phyloP scores from a whole-genome alignment of 2,329 filamentous ascomycete genomes.

The Zarea fungicola region DNA sequence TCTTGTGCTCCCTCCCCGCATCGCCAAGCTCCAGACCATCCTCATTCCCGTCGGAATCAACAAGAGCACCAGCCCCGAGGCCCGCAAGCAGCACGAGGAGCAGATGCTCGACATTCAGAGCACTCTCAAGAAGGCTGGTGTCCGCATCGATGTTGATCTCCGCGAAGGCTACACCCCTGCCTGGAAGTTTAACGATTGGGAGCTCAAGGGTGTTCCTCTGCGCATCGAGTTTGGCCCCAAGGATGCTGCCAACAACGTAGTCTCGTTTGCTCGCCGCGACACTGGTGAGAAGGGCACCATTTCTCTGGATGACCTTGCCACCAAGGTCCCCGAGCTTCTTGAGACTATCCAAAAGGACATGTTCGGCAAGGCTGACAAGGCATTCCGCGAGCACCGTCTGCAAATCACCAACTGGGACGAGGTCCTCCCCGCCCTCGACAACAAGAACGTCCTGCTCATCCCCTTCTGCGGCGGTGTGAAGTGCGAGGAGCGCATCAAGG shows the following conservation, averaged over 20 bases:
- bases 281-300: slow-evolving; percentile 78
- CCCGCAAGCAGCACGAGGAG: slow-evolving; percentile 68
- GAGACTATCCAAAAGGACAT: slow-evolving; percentile 88
- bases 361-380: slow-evolving; percentile 66
- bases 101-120: slow-evolving; percentile 67
- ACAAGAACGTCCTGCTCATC: slow-evolving; percentile 88
- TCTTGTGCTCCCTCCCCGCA: slow-evolving; percentile 84
- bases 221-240: slow-evolving; percentile 95
- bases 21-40: slow-evolving; percentile 79
- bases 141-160: slow-evolving; percentile 76
- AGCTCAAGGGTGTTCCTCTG: slow-evolving; percentile 90
- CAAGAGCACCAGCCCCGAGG: slow-evolving; percentile 78
- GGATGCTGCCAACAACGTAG: slow-evolving; percentile 78
- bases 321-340: slow-evolving; percentile 72
- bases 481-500: slow-evolving; percentile 95
- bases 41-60: slow-evolving; percentile 91
- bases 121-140: slow-evolving; percentile 63
- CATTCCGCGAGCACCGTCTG: slow-evolving; percentile 76
- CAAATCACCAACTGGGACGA: slow-evolving; percentile 83
- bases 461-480: slow-evolving; percentile 77
- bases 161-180: slow-evolving; percentile 90
- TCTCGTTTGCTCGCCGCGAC: slow-evolving; percentile 84
- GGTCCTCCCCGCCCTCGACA: slow-evolving; percentile 83
- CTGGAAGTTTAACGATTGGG: slow-evolving; percentile 99
- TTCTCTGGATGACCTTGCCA: slow-evolving; percentile 66